Base-by-base conservation (phyloP, 331 rosid species). In the Cydonia oblonga region DNA sequence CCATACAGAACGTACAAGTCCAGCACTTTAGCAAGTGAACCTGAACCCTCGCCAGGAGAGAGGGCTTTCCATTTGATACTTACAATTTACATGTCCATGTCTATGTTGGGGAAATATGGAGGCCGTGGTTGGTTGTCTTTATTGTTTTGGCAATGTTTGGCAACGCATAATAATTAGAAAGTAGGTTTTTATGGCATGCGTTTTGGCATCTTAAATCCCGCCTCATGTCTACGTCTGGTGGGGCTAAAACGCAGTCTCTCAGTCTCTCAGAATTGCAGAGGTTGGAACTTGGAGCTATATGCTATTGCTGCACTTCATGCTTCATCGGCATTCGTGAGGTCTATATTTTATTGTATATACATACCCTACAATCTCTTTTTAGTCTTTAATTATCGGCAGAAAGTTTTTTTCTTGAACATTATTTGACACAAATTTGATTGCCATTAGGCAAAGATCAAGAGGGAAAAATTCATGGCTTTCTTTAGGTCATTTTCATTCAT, bases 231-330 rank as follows among this genome's bases (percentile, higher is more conserved):
- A 65, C 52, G 44, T 66, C 65, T 56, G 3, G 87, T 44, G 86
- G 86, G 71, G 71, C 76, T 60, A 33, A 78, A 78, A 46, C 32
- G 72, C 77, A 70, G 80, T 65, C 66, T 59, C 59, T 58, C 10
- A 32, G 64, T 53, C 51, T 53, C 38, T 71, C 67, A 40, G 44
- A 72, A 59, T 75, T 82, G 9, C 54, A 72, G 80, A 66, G 87
- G 81, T 89, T 85, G 89, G 90, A 87, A 89, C 92, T 89, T 87
- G 96, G 59, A 87, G 82, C 87, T 80, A 64, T 4, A 62, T 29
- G 7, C 24, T 33, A 33, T 10, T 61, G 13, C 25, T 35, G 25
- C 30, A 24, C 40, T 46, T 38, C 57, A 49, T 44, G 24, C 32
- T 75, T 83, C 69, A 58, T 85, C 69, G 82, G 79, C 78, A 68